Conservation (phyloP, 1,284 basidiomycete species). For the Grifola frondosa region DNA sequence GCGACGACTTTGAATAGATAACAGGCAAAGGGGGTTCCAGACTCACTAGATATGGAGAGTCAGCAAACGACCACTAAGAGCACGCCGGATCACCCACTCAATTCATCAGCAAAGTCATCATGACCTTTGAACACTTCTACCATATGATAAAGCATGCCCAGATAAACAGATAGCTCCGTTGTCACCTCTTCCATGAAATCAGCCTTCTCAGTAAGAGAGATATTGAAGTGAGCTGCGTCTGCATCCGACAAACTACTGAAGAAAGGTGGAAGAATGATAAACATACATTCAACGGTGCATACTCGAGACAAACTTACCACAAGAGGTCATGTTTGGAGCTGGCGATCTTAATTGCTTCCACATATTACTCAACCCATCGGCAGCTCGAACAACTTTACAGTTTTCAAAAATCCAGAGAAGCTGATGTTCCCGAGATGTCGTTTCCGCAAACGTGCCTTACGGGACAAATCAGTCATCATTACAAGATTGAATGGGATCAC, state of each 20-base stretch:
- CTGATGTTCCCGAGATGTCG: slow-evolving; percentile 89
- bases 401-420: slow-evolving; percentile 96
- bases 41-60: slow-evolving; percentile 62
- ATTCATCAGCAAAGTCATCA: slow-evolving; percentile 91
- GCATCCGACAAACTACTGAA: slow-evolving; percentile 69
- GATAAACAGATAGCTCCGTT: slow-evolving; percentile 87
- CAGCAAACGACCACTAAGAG: slow-evolving; percentile 14
- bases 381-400: slow-evolving; percentile 80
- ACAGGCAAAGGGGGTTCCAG: slow-evolving; percentile 93
- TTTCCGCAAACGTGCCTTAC: slow-evolving; percentile 89
- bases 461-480: slow-evolving; percentile 5
- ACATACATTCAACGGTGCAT: slow-evolving; percentile 2
- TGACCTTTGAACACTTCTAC: slow-evolving; percentile 91
- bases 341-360: slow-evolving; percentile 89
- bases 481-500: too few species aligned
- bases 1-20: slow-evolving; percentile 91
- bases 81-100: slow-evolving; percentile 65
- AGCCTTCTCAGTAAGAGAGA: slow-evolving; percentile 66
- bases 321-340: slow-evolving; percentile 85
- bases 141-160: slow-evolving; percentile 92
- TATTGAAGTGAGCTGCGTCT: slow-evolving; percentile 67
- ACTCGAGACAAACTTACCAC: slow-evolving; percentile 47
- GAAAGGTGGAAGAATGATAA: slow-evolving; percentile 9
- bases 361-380: slow-evolving; percentile 85
- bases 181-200: slow-evolving; percentile 86